Conservation (phyloP, 2,329 filamentous ascomycete species). For the Talaromyces islandicus region DNA sequence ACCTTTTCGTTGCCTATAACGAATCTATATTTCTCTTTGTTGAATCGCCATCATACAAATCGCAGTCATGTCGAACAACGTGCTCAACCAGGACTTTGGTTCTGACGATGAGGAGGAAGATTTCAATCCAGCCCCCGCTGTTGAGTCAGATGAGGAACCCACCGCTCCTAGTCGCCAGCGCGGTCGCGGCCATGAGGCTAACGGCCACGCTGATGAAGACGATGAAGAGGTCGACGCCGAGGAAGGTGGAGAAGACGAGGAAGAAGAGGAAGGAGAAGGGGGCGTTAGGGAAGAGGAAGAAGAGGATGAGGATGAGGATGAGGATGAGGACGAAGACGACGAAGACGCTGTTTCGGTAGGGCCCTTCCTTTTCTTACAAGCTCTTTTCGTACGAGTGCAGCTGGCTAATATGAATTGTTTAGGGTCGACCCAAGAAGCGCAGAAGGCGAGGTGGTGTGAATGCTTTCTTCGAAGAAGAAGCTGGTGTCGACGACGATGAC, state of each 20-base stretch:
- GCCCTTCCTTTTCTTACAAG: not conserved
- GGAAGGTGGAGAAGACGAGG: slow-evolving; percentile 31
- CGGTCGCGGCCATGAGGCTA: slow-evolving; percentile 41
- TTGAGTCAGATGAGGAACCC: slow-evolving; percentile 59
- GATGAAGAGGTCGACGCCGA: slow-evolving; percentile 28
- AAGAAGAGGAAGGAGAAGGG: slow-evolving; percentile 43
- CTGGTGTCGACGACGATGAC: slow-evolving; percentile 91
- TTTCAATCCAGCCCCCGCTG: slow-evolving; percentile 77
- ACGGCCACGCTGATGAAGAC: slow-evolving; percentile 32
- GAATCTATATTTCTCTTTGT: not conserved
- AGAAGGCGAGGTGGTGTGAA: slow-evolving; percentile 60
- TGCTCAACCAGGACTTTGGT: slow-evolving; percentile 47
- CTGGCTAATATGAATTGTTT: slow-evolving; percentile 8
- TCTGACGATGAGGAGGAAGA: slow-evolving; percentile 72
- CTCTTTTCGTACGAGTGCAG: not conserved
- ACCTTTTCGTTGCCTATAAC: not conserved
- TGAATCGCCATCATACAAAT: not conserved
- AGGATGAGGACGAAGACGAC: slow-evolving; percentile 55
- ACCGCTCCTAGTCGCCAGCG: slow-evolving; percentile 25
- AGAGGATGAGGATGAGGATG: slow-evolving; percentile 36
- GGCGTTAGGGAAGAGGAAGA: slow-evolving; percentile 48
- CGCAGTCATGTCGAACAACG: slow-evolving; percentile 31
- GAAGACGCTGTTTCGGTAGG: slow-evolving; percentile 51
- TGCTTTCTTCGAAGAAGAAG: slow-evolving; percentile 92
- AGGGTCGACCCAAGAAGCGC: slow-evolving; percentile 74